Conservation (phyloP, 2,329 filamentous ascomycete species). For the Lecanoromycetidae sp. region DNA sequence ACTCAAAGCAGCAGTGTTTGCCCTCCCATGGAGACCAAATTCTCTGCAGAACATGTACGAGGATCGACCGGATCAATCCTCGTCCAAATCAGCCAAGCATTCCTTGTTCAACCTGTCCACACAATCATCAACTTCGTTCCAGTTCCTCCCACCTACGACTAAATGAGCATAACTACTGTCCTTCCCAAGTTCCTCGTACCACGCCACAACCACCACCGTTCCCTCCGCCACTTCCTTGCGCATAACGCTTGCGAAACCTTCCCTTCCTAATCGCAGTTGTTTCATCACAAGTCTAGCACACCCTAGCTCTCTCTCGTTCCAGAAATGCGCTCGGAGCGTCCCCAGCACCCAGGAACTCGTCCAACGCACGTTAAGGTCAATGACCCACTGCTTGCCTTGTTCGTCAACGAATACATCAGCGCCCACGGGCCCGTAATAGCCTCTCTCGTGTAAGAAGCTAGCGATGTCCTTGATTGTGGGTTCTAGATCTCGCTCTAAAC, state of each 20-base stretch:
- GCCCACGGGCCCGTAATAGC: conserved; percentile 3
- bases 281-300: neutral
- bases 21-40: too few species aligned
- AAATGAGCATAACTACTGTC: neutral
- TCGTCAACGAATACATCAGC: neutral
- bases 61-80: too few species aligned
- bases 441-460: neutral
- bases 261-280: neutral
- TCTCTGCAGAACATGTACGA: too few species aligned
- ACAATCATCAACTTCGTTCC: neutral
- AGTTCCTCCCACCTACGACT: neutral
- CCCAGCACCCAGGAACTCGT: neutral
- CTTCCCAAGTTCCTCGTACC: neutral
- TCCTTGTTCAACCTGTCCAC: too few species aligned
- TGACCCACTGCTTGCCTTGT: neutral
- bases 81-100: too few species aligned
- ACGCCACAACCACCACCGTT: neutral
- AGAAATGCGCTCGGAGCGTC: neutral
- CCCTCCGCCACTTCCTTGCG: neutral
- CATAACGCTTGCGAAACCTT: neutral
- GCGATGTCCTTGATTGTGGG: neutral
- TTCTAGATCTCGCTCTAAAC: neutral
- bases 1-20: too few species aligned
- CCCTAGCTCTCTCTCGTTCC: neutral
- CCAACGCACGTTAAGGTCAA: conserved; percentile 2